Percentiles rank a stretch among this genome's conserved stretches.
These are phyloP conservation scores for Monosporozyma aquatica DNA, from an alignment of 805 yeast genomes.

Conservation along the genomic window DNA sequence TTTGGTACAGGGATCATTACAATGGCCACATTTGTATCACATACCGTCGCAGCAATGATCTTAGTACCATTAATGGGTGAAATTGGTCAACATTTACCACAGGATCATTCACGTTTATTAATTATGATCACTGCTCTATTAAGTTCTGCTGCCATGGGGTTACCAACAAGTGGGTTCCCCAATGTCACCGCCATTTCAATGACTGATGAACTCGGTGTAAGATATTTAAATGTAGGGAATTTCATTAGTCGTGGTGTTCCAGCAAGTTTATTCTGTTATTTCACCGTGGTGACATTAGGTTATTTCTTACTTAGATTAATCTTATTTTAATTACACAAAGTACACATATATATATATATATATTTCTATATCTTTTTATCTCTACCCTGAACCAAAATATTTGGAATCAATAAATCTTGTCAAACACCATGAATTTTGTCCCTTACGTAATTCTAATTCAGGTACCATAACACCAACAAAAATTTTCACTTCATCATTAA, in stretches of 20 bases:
- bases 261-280: constrained; percentile 65
- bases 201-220: constrained; percentile 86
- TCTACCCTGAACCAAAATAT: constrained; percentile 52
- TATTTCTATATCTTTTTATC: neutral
- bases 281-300: constrained; percentile 70
- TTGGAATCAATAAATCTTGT: constrained; percentile 63
- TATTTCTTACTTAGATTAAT: constrained; percentile 57
- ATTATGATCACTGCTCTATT: constrained; percentile 56
- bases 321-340: constrained; percentile 32
- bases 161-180: constrained; percentile 96
- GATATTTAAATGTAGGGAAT: constrained; percentile 76
- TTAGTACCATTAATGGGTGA: constrained; percentile 84
- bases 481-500: constrained; percentile 50
- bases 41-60: constrained; percentile 93
- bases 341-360: neutral
- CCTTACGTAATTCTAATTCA: constrained; percentile 38
- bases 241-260: constrained; percentile 91
- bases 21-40: constrained; percentile 92
- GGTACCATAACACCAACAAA: constrained; percentile 60
- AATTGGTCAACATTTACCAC: constrained; percentile 66
- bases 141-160: constrained; percentile 94
- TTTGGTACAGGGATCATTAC: constrained; percentile 76
- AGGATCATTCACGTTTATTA: constrained; percentile 78
- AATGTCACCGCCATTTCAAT: constrained; percentile 94
- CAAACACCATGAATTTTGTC: constrained; percentile 45